phyloP scores from a whole-genome alignment of 768 basidiomycete genomes.

The Hysterangium stoloniferum region DNA sequence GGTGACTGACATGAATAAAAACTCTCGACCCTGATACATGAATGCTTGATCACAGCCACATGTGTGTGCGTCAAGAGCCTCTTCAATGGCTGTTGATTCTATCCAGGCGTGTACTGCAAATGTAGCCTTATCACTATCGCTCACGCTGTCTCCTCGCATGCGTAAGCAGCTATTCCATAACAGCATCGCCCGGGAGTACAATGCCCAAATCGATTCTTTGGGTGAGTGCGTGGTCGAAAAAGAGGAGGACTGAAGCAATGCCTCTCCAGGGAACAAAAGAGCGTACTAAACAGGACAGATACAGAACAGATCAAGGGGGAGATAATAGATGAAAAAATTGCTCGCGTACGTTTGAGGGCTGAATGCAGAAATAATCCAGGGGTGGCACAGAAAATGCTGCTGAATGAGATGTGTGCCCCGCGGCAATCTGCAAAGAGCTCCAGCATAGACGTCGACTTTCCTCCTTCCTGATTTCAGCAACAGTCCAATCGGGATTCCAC shows the following conservation, averaged over 20 bases:
- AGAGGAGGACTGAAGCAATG: constrained; percentile 33
- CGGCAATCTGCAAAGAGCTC: constrained; percentile 62
- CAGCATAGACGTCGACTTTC: constrained; percentile 72
- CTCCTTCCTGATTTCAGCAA: constrained; percentile 51
- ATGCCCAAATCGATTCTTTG: constrained; percentile 75
- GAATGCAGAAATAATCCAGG: constrained; percentile 49
- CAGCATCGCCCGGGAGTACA: constrained; percentile 77
- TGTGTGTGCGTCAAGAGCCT: constrained; percentile 54
- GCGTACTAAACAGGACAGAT: constrained; percentile 37
- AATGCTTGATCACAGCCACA: constrained; percentile 67
- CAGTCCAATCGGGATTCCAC: constrained; percentile 55
- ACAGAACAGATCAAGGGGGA: not conserved
- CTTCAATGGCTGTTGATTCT: constrained; percentile 62
- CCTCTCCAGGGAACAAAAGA: constrained; percentile 70
- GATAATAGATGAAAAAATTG: not conserved
- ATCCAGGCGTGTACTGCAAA: constrained; percentile 53
- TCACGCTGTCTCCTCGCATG: constrained; percentile 33
- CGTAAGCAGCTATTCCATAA: constrained; percentile 68
- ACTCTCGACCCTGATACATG: constrained; percentile 61
- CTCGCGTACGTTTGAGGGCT: constrained; percentile 55
- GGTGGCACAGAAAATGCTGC: constrained; percentile 55
- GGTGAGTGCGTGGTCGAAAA: constrained; percentile 41
- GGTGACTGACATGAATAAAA: constrained; percentile 59
- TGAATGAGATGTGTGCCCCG: constrained; percentile 61
- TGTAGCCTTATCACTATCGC: constrained; percentile 48